Percentiles rank a stretch among this genome's conserved stretches.
Conservation (phyloP, 495 filamentous ascomycete species). For the Bombardia bombarda region DNA sequence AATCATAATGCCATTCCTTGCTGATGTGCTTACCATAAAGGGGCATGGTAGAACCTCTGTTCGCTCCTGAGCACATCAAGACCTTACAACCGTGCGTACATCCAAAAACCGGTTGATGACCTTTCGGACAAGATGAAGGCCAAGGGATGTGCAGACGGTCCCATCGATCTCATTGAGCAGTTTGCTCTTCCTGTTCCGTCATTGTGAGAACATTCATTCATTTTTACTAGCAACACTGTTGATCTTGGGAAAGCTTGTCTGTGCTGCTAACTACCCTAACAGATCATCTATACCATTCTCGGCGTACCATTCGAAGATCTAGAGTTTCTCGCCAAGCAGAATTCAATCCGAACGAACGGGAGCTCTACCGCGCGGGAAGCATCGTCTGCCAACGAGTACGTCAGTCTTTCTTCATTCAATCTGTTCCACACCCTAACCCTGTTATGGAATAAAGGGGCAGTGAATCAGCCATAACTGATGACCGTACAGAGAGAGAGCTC, state of each 20-base stretch:
- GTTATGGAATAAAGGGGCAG: too few relatives aligned
- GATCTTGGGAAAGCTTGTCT: too few relatives aligned
- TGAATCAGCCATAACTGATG: not conserved
- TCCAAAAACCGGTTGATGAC: slow-evolving; percentile 33
- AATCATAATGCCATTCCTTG: too few relatives aligned
- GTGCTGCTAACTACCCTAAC: not conserved
- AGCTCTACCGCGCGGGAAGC: slow-evolving; percentile 35
- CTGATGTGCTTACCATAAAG: too few relatives aligned
- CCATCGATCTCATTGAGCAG: slow-evolving; percentile 34
- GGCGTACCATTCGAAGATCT: slow-evolving; percentile 41
- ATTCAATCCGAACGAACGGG: slow-evolving; percentile 35
- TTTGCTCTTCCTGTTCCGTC: slow-evolving; percentile 38
- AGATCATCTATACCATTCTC: slow-evolving; percentile 43
- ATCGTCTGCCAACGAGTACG: slow-evolving; percentile 27
- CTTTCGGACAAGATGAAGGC: slow-evolving; percentile 28
- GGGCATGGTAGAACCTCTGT: slow-evolving; percentile 35
- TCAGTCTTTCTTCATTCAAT: not conserved
- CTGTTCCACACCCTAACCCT: too few relatives aligned
- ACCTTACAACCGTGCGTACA: slow-evolving; percentile 31
- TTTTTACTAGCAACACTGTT: too few relatives aligned
- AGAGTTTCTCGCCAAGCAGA: slow-evolving; percentile 31
- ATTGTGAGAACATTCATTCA: too few relatives aligned
- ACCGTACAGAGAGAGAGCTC: slow-evolving; percentile 17
- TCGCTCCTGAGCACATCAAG: slow-evolving; percentile 28
- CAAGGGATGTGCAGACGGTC: slow-evolving; percentile 19